Conservation (phyloP, 257 asterid genomes). For the Solanum infundibuliforme region DNA sequence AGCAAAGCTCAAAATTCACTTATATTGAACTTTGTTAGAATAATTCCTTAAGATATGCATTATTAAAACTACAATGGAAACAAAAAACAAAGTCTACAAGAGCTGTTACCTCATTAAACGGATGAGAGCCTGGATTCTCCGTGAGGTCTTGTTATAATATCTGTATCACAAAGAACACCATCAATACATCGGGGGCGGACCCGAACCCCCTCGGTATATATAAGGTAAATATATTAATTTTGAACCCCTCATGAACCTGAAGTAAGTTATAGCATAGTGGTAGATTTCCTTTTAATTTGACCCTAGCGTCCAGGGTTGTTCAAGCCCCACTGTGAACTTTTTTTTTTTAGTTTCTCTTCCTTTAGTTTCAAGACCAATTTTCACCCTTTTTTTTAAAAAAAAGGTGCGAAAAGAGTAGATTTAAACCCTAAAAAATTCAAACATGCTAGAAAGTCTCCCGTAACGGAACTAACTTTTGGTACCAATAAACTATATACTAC, state of each 20-base stretch:
- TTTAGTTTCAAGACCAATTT: too few relatives aligned
- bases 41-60: background rate
- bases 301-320: background rate
- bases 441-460: too few relatives aligned
- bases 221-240: too few relatives aligned
- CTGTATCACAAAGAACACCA: constrained; percentile 13
- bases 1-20: background rate
- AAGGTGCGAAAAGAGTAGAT: too few relatives aligned
- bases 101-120: constrained; percentile 45
- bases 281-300: background rate
- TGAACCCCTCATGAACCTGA: too few relatives aligned
- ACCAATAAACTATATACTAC: background rate
- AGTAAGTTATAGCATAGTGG: background rate
- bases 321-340: too few relatives aligned
- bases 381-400: too few relatives aligned
- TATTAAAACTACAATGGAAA: background rate
- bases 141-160: constrained; percentile 34
- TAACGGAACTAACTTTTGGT: background rate
- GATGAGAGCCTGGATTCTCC: constrained; percentile 33
- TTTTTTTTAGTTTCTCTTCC: too few relatives aligned
- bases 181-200: background rate
- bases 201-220: too few relatives aligned
- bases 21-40: background rate
- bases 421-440: too few relatives aligned
- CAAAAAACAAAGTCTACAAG: background rate